phyloP scores from a whole-genome alignment of 228 moss, liverwort and hornwort species.

The Sphagnum magellanicum region DNA sequence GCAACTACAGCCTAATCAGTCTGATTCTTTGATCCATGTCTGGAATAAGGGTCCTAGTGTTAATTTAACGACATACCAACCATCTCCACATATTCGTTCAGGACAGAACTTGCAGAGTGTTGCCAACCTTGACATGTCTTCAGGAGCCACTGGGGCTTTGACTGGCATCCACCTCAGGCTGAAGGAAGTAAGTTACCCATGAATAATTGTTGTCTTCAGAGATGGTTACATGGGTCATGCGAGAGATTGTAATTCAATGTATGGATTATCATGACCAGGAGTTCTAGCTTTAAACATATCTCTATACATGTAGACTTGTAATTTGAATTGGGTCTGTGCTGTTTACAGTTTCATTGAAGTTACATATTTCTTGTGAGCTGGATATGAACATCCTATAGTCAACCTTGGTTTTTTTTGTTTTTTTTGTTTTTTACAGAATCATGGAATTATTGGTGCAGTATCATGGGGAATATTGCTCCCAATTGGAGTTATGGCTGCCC shows the following conservation, averaged over 20 bases:
- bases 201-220: background rate
- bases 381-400: background rate
- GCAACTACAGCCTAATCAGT: constrained; percentile 14
- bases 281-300: background rate
- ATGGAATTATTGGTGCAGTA: constrained; percentile 58
- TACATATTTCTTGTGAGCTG: background rate
- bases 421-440: constrained; percentile 24
- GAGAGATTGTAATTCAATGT: background rate
- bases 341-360: too few species aligned
- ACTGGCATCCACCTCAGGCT: constrained; percentile 24
- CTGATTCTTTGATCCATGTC: constrained; percentile 35
- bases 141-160: constrained; percentile 5
- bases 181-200: constrained; percentile 31
- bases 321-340: too few species aligned
- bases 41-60: constrained; percentile 56
- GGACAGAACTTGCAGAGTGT: constrained; percentile 5
- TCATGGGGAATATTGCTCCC: constrained; percentile 78
- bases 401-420: background rate
- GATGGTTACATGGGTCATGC: background rate
- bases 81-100: constrained; percentile 10
- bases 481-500: constrained; percentile 65
- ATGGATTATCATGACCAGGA: background rate
- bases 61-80: constrained; percentile 9
- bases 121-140: constrained; percentile 18
- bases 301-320: background rate